Evolutionary conservation across 768 basidiomycete genomes (phyloP).

Genomic region (Xanthoconium stramineum): DNA sequence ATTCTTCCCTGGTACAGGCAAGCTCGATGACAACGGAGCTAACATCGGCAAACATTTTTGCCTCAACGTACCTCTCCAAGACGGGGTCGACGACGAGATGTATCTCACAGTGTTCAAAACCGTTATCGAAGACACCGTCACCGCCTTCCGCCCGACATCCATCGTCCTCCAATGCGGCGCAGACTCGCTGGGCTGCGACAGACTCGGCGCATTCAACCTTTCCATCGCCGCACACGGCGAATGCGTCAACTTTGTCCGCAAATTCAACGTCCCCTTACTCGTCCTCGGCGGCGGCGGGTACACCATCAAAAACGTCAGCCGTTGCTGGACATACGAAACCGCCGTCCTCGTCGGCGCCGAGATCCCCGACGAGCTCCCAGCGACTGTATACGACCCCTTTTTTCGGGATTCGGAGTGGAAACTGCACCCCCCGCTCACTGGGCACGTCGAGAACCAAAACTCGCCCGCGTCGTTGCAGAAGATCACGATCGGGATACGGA

Average conservation of each 20-base stretch:
- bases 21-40: constrained; percentile 87
- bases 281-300: constrained; percentile 96
- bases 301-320: constrained; percentile 92
- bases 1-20: constrained; percentile 98
- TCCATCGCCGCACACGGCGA: constrained; percentile 98
- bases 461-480: constrained; percentile 77
- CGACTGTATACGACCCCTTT: constrained; percentile 88
- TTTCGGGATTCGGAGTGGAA: constrained; percentile 91
- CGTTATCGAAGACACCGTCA: constrained; percentile 92
- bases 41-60: constrained; percentile 93
- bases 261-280: constrained; percentile 85
- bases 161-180: constrained; percentile 98
- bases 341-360: constrained; percentile 81
- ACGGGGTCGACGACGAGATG: constrained; percentile 97
- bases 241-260: constrained; percentile 95
- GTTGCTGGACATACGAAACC: constrained; percentile 99
- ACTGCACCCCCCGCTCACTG: constrained; percentile 88
- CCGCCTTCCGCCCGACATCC: constrained; percentile 79
- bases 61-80: constrained; percentile 91
- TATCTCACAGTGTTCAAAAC: constrained; percentile 95
- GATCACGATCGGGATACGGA: constrained; percentile 81
- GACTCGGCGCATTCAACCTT: constrained; percentile 95
- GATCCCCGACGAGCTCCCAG: constrained; percentile 84
- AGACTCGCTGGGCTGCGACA: constrained; percentile 91
- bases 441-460: constrained; percentile 92